Evolutionary conservation across 2,329 filamentous ascomycete species (phyloP).

Genomic region (Trichoderma citrinoviride): DNA sequence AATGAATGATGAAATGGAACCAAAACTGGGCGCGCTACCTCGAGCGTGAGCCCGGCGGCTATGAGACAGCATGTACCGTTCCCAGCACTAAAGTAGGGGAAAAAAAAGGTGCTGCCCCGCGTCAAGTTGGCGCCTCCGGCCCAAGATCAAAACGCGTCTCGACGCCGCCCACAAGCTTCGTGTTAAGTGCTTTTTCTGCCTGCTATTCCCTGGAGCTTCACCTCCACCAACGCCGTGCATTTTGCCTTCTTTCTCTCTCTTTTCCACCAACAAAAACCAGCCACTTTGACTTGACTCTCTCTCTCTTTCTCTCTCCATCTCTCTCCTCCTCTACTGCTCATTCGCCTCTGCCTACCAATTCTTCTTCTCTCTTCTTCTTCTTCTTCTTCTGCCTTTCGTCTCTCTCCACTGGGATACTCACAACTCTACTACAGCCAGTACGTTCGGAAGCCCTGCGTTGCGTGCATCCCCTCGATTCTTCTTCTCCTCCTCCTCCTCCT

Average conservation of each 20-base stretch:
- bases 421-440: neutral
- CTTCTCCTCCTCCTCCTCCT: neutral
- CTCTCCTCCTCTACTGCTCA: neutral
- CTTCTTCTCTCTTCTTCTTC: neutral
- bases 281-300: neutral
- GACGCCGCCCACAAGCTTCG: slow-evolving; percentile 15
- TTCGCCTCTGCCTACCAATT: neutral
- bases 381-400: neutral
- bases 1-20: neutral
- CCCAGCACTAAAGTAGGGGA: neutral
- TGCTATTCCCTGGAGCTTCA: slow-evolving; percentile 14
- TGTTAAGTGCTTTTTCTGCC: slow-evolving; percentile 24
- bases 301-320: neutral
- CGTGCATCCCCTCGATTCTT: neutral
- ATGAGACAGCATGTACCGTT: neutral
- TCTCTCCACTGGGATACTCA: neutral
- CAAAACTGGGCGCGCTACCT: neutral
- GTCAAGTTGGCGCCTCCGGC: slow-evolving; percentile 32
- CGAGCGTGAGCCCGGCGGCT: neutral
- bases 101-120: slow-evolving; percentile 27
- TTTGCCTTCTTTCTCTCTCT: neutral
- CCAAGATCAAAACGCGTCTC: slow-evolving; percentile 22
- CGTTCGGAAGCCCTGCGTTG: neutral
- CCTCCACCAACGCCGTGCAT: slow-evolving; percentile 10
- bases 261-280: neutral